Percentiles rank a stretch among this genome's conserved stretches.
These are phyloP conservation scores for Tulasnella sp. DNA, from an alignment of 768 basidiomycete genomes.

Conservation along the genomic window DNA sequence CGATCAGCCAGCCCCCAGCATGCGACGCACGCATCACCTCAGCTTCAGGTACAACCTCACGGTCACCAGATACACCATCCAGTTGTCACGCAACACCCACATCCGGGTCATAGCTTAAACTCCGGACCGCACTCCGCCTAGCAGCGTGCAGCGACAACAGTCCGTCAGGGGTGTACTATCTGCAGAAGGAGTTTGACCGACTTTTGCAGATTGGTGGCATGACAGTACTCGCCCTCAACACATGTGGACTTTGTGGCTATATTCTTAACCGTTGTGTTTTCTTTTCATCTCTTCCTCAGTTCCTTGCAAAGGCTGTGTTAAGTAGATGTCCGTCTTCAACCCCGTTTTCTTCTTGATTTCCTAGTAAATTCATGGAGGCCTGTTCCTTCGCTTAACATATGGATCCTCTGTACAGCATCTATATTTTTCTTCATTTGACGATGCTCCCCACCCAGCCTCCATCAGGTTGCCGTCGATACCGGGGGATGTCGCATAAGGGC, in stretches of 20 bases:
- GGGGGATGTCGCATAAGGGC: no score
- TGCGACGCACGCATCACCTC: neutral
- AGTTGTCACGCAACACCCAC: neutral
- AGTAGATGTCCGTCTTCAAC: no score
- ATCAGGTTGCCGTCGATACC: no score
- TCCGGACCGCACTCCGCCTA: neutral
- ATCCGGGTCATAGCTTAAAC: neutral
- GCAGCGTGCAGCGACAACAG: neutral
- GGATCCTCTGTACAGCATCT: no score
- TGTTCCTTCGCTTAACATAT: no score
- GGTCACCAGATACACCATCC: neutral
- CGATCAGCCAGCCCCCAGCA: neutral
- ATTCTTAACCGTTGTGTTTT: neutral
- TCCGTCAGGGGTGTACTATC: neutral
- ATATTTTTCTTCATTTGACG: no score
- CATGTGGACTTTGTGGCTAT: neutral
- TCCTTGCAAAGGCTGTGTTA: no score
- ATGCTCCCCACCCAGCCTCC: no score
- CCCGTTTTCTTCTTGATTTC: no score
- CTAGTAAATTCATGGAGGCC: no score
- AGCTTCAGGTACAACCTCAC: neutral
- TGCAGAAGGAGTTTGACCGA: slow-evolving; percentile 13
- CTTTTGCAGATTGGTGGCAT: slow-evolving; percentile 16
- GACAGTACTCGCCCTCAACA: neutral
- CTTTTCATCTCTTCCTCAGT: neutral